These are phyloP conservation scores for Kewa caespitosa DNA, from an alignment of 179 eudicot genomes.

Conservation along the genomic window DNA sequence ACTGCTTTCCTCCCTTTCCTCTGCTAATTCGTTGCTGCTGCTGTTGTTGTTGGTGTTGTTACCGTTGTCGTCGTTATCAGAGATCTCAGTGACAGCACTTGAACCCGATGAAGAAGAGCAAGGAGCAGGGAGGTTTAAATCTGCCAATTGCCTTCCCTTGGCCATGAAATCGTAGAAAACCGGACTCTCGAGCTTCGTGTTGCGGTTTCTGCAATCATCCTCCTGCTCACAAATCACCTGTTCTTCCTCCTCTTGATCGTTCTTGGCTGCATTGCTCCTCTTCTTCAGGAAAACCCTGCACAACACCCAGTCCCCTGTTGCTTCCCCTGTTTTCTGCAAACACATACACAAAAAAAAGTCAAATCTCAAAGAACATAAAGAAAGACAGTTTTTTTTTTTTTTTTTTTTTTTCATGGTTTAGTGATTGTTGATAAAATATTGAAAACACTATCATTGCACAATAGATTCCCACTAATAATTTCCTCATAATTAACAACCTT, in stretches of 20 bases:
- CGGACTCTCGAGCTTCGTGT: constrained; percentile 26
- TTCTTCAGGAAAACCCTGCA: constrained; percentile 88
- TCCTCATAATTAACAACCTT: constrained; percentile 27
- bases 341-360: background rate
- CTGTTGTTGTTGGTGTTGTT: background rate
- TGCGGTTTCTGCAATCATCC: background rate
- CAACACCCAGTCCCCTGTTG: constrained; percentile 73
- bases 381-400: constrained; percentile 15
- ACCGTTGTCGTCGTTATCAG: constrained; percentile 12
- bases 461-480: constrained; percentile 28
- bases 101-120: constrained; percentile 70
- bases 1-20: constrained; percentile 69
- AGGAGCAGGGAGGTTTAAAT: constrained; percentile 55
- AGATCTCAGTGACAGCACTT: constrained; percentile 70
- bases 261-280: constrained; percentile 43
- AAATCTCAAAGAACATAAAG: constrained; percentile 1
- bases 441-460: constrained; percentile 25
- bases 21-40: constrained; percentile 26
- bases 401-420: no score
- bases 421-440: constrained; percentile 4
- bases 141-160: constrained; percentile 35
- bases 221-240: constrained; percentile 32
- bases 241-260: constrained; percentile 25
- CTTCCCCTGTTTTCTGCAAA: constrained; percentile 32
- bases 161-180: constrained; percentile 78